Conservation (phyloP, 306 rosid genomes). For the Lathyrus aphaca region DNA sequence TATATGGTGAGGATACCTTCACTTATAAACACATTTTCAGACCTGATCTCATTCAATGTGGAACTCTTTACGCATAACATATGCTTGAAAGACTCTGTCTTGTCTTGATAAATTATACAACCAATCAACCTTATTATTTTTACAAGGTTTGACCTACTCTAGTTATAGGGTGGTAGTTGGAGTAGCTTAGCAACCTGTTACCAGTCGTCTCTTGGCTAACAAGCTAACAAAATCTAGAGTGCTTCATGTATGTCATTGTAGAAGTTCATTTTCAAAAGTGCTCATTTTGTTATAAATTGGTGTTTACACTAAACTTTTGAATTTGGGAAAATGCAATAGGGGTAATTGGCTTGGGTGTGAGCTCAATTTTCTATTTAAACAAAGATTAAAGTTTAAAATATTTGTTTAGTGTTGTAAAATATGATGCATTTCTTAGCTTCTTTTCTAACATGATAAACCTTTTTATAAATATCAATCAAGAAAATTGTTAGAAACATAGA, state of each 20-base stretch:
- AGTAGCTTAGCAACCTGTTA: not conserved
- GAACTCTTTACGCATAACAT: not conserved
- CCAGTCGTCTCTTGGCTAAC: slow-evolving; percentile 4
- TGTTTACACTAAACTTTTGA: not conserved
- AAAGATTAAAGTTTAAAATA: not conserved
- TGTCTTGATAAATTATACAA: not conserved
- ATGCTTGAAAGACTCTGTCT: not conserved
- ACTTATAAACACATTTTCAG: too few species aligned
- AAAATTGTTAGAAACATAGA: not conserved
- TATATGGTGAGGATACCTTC: too few species aligned
- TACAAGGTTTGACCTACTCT: not conserved
- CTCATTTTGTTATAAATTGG: not conserved
- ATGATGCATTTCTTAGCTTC: not conserved
- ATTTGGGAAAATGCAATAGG: not conserved
- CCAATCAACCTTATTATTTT: not conserved
- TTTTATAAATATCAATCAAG: not conserved
- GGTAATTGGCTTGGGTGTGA: not conserved
- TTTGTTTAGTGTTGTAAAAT: not conserved
- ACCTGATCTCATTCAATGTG: too few species aligned
- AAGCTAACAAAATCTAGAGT: not conserved
- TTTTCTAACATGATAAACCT: not conserved
- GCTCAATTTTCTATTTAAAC: not conserved
- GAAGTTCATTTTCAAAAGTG: not conserved
- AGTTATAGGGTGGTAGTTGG: not conserved
- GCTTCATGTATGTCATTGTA: not conserved